A percentile compares a stretch with the other conserved stretches of the same genome.
Conservation (phyloP, 2,329 filamentous ascomycete genomes). For the Ambrosiella beaveri region DNA sequence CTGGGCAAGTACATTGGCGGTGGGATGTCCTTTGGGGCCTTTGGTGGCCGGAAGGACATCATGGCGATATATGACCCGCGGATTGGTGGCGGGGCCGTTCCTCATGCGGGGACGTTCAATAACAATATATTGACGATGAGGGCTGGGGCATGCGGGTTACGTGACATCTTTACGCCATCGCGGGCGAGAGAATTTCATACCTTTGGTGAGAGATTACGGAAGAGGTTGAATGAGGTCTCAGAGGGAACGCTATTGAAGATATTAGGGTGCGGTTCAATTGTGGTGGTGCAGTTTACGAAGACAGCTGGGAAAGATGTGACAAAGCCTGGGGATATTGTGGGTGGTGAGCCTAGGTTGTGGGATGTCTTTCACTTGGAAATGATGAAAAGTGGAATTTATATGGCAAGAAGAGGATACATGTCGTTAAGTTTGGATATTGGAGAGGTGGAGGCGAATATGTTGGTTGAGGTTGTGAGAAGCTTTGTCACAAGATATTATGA, state of each 20-base stretch:
- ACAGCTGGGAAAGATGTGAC: slow-evolving; percentile 19
- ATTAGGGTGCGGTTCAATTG: slow-evolving; percentile 22
- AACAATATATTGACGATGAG: slow-evolving; percentile 45
- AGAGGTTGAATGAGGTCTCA: slow-evolving; percentile 19
- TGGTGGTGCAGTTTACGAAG: slow-evolving; percentile 23
- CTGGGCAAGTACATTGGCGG: slow-evolving; percentile 52
- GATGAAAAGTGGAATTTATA: slow-evolving; percentile 27
- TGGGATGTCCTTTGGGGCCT: slow-evolving; percentile 48
- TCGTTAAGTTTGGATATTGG: slow-evolving; percentile 25
- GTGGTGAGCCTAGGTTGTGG: slow-evolving; percentile 17
- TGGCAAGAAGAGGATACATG: slow-evolving; percentile 25
- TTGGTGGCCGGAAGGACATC: slow-evolving; percentile 41
- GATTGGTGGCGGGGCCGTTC: slow-evolving; percentile 21
- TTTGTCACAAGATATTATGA: neutral
- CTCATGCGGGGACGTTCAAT: slow-evolving; percentile 48
- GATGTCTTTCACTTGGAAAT: slow-evolving; percentile 31
- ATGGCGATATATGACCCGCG: slow-evolving; percentile 41
- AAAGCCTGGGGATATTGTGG: slow-evolving; percentile 12
- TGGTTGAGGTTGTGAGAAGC: slow-evolving; percentile 21
- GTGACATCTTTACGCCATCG: slow-evolving; percentile 21
- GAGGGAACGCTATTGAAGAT: slow-evolving; percentile 23
- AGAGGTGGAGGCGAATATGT: slow-evolving; percentile 23
- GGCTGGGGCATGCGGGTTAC: slow-evolving; percentile 17
- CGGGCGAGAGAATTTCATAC: slow-evolving; percentile 19
- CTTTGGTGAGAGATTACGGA: slow-evolving; percentile 19